Evolutionary conservation across 441 rosid species (phyloP).

Genomic region (Manihot esculenta): DNA sequence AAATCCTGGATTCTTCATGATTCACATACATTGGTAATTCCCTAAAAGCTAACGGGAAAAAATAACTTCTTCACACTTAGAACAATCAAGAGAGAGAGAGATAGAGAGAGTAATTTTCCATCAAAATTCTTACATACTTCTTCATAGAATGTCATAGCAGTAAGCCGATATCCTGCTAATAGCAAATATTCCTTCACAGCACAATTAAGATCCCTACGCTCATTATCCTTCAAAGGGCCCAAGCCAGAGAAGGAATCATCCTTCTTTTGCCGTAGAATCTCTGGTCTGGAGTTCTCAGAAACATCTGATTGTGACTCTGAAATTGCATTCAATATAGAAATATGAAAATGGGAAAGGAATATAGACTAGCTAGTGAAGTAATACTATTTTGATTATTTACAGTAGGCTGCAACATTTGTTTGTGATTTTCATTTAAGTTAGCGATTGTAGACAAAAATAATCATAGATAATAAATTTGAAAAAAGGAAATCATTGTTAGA

Average conservation of each 20-base stretch:
- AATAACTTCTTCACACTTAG: too few species aligned
- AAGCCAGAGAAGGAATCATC: slow-evolving; percentile 59
- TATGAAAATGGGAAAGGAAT: slow-evolving; percentile 7
- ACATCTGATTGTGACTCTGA: slow-evolving; percentile 52
- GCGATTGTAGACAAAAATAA: not conserved
- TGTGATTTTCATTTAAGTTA: too few species aligned
- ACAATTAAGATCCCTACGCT: slow-evolving; percentile 85
- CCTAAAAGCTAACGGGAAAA: too few species aligned
- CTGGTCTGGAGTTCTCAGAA: slow-evolving; percentile 42
- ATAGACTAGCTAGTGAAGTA: slow-evolving; percentile 4
- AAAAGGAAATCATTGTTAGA: not conserved
- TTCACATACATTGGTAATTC: too few species aligned
- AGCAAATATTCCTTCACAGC: slow-evolving; percentile 94
- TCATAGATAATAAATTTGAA: not conserved
- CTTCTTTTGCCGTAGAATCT: slow-evolving; percentile 53
- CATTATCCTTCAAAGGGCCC: slow-evolving; percentile 81
- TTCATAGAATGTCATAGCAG: slow-evolving; percentile 97
- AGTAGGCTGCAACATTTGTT: not conserved
- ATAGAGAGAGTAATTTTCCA: not conserved
- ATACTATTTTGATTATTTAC: not conserved
- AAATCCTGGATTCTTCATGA: too few species aligned
- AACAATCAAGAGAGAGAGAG: too few species aligned
- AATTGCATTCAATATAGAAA: slow-evolving; percentile 29
- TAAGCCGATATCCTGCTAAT: slow-evolving; percentile 89
- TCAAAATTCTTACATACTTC: slow-evolving; percentile 49